Evolutionary conservation across 768 basidiomycete species (phyloP).

Genomic region (Rhizopogon salebrosus): DNA sequence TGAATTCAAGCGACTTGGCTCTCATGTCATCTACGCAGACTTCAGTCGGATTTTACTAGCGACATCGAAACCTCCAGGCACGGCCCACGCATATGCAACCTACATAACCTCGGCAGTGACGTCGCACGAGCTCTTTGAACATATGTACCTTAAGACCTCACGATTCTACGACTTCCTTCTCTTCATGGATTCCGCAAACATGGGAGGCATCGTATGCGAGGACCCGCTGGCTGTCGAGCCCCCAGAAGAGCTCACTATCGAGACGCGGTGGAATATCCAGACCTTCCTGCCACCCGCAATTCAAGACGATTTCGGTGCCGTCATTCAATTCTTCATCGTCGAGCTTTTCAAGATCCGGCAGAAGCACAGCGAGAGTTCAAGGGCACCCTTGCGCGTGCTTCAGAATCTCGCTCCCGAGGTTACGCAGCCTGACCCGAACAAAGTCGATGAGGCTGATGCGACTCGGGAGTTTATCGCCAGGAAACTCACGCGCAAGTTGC

Average conservation of each 20-base stretch:
- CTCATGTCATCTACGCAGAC: slow-evolving; percentile 90
- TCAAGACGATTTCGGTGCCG: slow-evolving; percentile 68
- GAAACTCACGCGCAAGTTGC: slow-evolving; percentile 73
- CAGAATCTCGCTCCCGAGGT: slow-evolving; percentile 60
- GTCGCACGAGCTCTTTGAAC: slow-evolving; percentile 92
- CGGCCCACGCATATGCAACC: slow-evolving; percentile 91
- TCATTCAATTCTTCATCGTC: slow-evolving; percentile 78
- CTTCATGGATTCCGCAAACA: slow-evolving; percentile 95
- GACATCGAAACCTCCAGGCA: slow-evolving; percentile 93
- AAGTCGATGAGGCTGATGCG: slow-evolving; percentile 62
- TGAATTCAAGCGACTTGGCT: slow-evolving; percentile 93
- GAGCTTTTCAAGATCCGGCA: slow-evolving; percentile 77
- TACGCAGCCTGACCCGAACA: slow-evolving; percentile 62
- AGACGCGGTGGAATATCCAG: slow-evolving; percentile 92
- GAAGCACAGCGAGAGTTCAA: slow-evolving; percentile 48
- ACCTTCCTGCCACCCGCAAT: slow-evolving; percentile 82
- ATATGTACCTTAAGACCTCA: slow-evolving; percentile 80
- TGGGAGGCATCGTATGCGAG: slow-evolving; percentile 84
- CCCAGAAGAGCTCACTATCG: slow-evolving; percentile 63
- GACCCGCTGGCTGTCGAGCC: slow-evolving; percentile 66
- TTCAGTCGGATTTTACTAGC: slow-evolving; percentile 87
- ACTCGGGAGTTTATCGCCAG: slow-evolving; percentile 75
- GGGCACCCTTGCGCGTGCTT: slow-evolving; percentile 70
- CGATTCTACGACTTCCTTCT: slow-evolving; percentile 91
- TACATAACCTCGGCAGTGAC: slow-evolving; percentile 93